A percentile compares a stretch with the other conserved stretches of the same genome.
These are phyloP conservation scores for Eurotiales sp. DNA, from an alignment of 2,329 filamentous ascomycete species.

Conservation along the genomic window DNA sequence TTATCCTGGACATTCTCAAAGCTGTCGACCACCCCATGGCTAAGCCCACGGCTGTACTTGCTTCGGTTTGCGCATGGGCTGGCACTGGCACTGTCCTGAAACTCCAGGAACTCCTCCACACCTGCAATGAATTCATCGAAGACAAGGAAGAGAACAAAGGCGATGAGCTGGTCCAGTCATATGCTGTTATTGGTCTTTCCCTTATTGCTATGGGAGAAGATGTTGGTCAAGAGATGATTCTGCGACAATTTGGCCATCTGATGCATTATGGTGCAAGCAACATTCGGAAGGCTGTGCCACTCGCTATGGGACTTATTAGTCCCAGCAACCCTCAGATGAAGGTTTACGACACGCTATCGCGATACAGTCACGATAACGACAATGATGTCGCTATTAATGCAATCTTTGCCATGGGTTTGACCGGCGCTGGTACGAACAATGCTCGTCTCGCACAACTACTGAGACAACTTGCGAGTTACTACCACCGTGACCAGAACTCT, in stretches of 20 bases:
- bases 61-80: slow-evolving; percentile 96
- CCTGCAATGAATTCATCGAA: slow-evolving; percentile 96
- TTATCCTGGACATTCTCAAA: slow-evolving; percentile 93
- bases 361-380: slow-evolving; percentile 98
- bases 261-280: slow-evolving; percentile 99
- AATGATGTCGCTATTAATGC: slow-evolving; percentile 97
- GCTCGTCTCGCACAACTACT: slow-evolving; percentile 91
- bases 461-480: slow-evolving; percentile 93
- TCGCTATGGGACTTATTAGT: slow-evolving; percentile 94
- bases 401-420: slow-evolving; percentile 97
- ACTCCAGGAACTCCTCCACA: slow-evolving; percentile 92
- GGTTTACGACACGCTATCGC: slow-evolving; percentile 94
- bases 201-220: slow-evolving; percentile 98
- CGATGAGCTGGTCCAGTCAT: slow-evolving; percentile 91
- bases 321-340: slow-evolving; percentile 99
- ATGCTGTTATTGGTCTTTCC: slow-evolving; percentile 90
- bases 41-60: slow-evolving; percentile 88
- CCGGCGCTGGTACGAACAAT: slow-evolving; percentile 97
- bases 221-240: slow-evolving; percentile 96
- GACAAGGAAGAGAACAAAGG: slow-evolving; percentile 92
- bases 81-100: slow-evolving; percentile 96
- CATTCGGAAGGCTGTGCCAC: slow-evolving; percentile 90
- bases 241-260: slow-evolving; percentile 93
- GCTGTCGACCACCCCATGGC: slow-evolving; percentile 96
- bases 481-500: slow-evolving; percentile 92